phyloP scores from a whole-genome alignment of 768 basidiomycete genomes.

The Steccherinum ochraceum region DNA sequence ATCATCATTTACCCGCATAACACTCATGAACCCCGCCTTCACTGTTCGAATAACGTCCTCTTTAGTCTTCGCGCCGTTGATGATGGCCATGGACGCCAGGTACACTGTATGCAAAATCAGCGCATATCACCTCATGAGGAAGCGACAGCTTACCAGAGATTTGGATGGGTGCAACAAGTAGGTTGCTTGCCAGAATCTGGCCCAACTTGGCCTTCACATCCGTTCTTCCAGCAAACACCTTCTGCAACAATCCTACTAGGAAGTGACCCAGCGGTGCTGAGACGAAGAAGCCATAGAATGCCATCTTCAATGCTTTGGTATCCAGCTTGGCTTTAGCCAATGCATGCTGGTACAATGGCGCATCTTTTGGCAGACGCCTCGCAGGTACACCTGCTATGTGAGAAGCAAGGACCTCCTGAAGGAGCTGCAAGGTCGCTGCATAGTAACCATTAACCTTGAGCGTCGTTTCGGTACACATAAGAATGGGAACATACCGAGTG shows the following conservation, averaged over 20 bases:
- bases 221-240: constrained; percentile 69
- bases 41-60: constrained; percentile 63
- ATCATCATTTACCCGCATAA: constrained; percentile 52
- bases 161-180: constrained; percentile 74
- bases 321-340: constrained; percentile 57
- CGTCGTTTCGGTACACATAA: too few species aligned
- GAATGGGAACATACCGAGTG: constrained; percentile 55
- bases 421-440: constrained; percentile 33
- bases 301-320: constrained; percentile 76
- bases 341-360: constrained; percentile 42
- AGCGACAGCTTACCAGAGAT: constrained; percentile 46
- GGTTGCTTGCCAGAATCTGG: constrained; percentile 71
- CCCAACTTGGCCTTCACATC: constrained; percentile 55
- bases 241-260: constrained; percentile 68
- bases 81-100: constrained; percentile 76
- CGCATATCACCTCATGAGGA: not conserved
- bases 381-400: constrained; percentile 59
- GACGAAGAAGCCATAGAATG: constrained; percentile 73
- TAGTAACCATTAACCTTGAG: not conserved
- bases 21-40: constrained; percentile 65
- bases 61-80: constrained; percentile 68
- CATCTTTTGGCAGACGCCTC: constrained; percentile 43
- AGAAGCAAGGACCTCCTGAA: constrained; percentile 80
- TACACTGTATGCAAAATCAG: constrained; percentile 38
- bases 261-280: constrained; percentile 78